A percentile compares a stretch with the other conserved stretches of the same genome.
phyloP scores from a whole-genome alignment of 768 basidiomycete genomes.

The Mycena sanguinolenta region DNA sequence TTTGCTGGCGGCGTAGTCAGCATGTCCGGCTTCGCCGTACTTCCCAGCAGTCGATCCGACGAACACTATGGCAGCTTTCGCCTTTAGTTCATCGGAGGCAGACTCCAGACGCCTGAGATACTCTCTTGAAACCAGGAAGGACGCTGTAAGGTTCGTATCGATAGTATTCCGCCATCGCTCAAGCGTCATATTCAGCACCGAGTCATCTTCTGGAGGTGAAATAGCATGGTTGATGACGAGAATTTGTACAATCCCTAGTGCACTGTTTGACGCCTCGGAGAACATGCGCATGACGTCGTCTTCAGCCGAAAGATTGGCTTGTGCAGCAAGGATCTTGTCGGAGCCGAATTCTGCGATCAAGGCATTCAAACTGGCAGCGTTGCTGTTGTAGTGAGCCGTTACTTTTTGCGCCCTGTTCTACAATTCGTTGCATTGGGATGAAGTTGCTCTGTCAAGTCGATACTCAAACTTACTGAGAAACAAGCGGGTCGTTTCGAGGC shows the following conservation, averaged over 20 bases:
- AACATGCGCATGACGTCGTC: constrained; percentile 66
- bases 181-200: constrained; percentile 70
- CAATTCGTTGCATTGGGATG: neutral
- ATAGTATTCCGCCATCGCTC: constrained; percentile 75
- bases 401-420: constrained; percentile 81
- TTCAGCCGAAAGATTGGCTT: constrained; percentile 73
- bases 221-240: constrained; percentile 74
- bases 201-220: constrained; percentile 58
- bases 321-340: constrained; percentile 52
- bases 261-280: constrained; percentile 43
- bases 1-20: constrained; percentile 24
- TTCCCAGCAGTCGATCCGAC: constrained; percentile 82
- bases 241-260: constrained; percentile 67
- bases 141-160: constrained; percentile 72
- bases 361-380: constrained; percentile 54
- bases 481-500: constrained; percentile 69
- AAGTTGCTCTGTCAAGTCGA: neutral
- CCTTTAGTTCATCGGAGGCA: constrained; percentile 57
- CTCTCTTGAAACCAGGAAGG: no score
- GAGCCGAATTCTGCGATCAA: constrained; percentile 55
- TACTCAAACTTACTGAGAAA: constrained; percentile 63
- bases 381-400: constrained; percentile 79
- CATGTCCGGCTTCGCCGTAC: constrained; percentile 77
- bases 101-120: constrained; percentile 65
- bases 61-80: constrained; percentile 71